Evolutionary conservation across 208 protist genomes (phyloP), one percentile per base, ranked within the genome.

Genomic region (Leishmania lainsoni): DNA sequence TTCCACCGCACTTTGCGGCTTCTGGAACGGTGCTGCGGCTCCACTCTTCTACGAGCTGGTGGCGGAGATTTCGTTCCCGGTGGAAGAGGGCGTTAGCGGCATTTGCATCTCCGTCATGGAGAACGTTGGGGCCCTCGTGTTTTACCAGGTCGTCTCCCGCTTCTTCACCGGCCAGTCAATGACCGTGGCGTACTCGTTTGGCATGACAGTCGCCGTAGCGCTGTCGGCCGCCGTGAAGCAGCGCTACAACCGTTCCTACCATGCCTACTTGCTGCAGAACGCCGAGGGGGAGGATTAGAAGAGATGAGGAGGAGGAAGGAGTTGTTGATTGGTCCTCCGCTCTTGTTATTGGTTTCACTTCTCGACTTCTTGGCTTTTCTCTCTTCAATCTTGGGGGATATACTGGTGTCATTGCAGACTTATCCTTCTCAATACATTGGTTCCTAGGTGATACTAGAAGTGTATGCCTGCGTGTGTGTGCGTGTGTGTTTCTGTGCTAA

Each of bases 1-100:
- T 58, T 89, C 89, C 14, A 95, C 92, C 5, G 92, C 87, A 6
- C 51, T 95, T 66, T 97, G 92, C 81, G 94, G 94, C 61, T 96
- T 95, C 83, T 96, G 91, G 89, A 97, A 96, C 85, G 94, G 94
- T 52, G 91, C 94, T 20, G 94, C 94, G 2, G 94, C 94, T 10
- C 94, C 94, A 49, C 87, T 97, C 66, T 97, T 96, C 85, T 97
- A 94, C 83, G 92, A 97, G 65, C 86, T 97, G 17, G 84, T 95
- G 29, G 94, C 94, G 0, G 91, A 97, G 84, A 95, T 97, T 59
- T 96, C 94, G 3, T 97, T 91, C 75, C 94, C 94, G 20, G 92
- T 97, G 22, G 92, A 95, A 77, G 94, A 97, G 80, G 92, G 94
- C 63, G 92, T 96, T 70, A 95, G 91, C 73, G 94, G 92, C 14